Evolutionary conservation across 805 yeast genomes (phyloP), one percentile per base, ranked within the genome.

Genomic region (Yamadazyma phyllophila): DNA sequence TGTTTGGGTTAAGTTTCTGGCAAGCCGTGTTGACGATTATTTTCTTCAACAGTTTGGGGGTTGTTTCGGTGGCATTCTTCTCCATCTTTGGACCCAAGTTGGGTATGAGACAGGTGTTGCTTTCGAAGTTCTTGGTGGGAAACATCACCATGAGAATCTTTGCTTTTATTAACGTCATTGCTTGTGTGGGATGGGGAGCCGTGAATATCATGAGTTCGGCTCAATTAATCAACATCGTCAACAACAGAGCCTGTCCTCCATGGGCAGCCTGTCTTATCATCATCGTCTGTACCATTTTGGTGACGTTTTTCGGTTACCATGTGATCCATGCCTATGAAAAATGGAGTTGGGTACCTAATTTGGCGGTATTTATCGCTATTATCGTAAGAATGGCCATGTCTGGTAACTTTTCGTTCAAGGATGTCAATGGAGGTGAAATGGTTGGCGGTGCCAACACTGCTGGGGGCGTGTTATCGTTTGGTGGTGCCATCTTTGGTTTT

Each of bases 141-240:
- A 81, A 84, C 65, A 62, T 71, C 27, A 83, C 85, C 39, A 83
- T 86, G 67, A 79, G 96, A 63, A 74, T 89, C 46, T 85, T 88
- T 59, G 83, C 95, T 8, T 64, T 84, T 38, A 73, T 91, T 62
- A 89, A 90, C 61, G 78, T 82, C 58, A 65, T 91, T 51, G 91
- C 96, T 24, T 88, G 96, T 77, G 80, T 90, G 45, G 97, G 97
- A 57, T 91, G 97, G 97, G 87, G 94, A 66, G 88, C 96, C 8
- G 92, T 89, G 39, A 91, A 91, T 67, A 88, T 87, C 50, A 86
- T 90, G 80, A 85, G 90, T 26, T 82, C 94, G 30, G 96, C 96
- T 17, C 94, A 88, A 65, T 70, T 90, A 52, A 72, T 90, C 48
- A 82, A 84, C 67, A 80, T 85, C 60, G 84, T 91, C 49, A 88